A percentile compares a stretch with the other conserved stretches of the same genome.
phyloP scores from a whole-genome alignment of 139 green algal genomes.

The Astrephomene gubernaculifera region DNA sequence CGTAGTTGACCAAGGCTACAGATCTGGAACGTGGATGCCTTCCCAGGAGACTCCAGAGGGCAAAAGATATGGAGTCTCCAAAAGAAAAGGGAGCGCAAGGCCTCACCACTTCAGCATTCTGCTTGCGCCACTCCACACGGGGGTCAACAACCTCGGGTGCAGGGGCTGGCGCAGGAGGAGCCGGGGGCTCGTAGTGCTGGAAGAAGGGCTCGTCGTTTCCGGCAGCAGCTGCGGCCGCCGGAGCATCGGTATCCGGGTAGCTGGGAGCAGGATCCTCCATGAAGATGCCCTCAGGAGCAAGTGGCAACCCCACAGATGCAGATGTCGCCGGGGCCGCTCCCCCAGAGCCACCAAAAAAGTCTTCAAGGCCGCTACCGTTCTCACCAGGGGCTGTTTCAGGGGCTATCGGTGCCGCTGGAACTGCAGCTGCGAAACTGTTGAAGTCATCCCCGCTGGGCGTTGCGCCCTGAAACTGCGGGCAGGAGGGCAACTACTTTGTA shows the following conservation, averaged over 20 bases:
- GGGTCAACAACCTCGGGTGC: constrained; percentile 19
- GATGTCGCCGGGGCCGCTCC: background rate
- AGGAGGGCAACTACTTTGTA: no score
- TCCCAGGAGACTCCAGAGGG: no score
- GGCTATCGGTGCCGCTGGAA: background rate
- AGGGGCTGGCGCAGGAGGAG: background rate
- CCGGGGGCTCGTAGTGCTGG: constrained; percentile 5
- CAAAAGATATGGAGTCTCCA: no score
- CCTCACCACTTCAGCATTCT: constrained; percentile 17
- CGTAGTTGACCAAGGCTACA: no score
- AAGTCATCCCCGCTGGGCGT: background rate
- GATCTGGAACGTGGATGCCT: no score
- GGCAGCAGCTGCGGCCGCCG: background rate
- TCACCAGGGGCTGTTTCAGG: background rate
- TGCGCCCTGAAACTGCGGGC: constrained; percentile 31
- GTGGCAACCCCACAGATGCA: background rate
- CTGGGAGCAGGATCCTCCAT: background rate
- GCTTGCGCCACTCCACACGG: constrained; percentile 40
- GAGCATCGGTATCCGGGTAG: background rate
- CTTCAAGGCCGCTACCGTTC: constrained; percentile 4
- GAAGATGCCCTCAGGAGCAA: background rate
- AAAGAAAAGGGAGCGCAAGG: no score
- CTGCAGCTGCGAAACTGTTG: background rate
- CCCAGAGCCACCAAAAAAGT: background rate
- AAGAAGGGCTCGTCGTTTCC: constrained; percentile 42